Evolutionary conservation across 441 rosid genomes (phyloP).

Genomic region (Populus hybrid): DNA sequence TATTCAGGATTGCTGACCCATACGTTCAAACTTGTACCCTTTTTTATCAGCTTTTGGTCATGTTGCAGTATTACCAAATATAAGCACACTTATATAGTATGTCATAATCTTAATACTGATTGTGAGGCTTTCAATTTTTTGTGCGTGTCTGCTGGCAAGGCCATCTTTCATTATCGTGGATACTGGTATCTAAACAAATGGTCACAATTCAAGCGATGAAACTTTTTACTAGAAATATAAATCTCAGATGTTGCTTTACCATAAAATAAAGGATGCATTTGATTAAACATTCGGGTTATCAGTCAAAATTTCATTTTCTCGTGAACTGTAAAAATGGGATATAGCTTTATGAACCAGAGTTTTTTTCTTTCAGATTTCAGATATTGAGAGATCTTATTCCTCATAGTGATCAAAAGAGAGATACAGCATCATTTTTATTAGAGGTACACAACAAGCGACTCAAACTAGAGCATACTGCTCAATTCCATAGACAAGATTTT

Average conservation of each 20-base stretch:
- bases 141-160: neutral
- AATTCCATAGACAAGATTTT: constrained; percentile 4
- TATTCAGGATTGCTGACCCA: neutral
- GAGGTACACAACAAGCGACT: constrained; percentile 50
- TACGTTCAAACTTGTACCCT: neutral
- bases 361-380: constrained; percentile 69
- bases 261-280: neutral
- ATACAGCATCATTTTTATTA: constrained; percentile 89
- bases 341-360: neutral
- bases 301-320: neutral
- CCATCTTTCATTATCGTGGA: neutral
- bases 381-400: constrained; percentile 84
- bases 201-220: neutral
- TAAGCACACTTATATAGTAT: neutral
- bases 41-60: neutral
- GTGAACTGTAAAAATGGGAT: neutral
- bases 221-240: neutral
- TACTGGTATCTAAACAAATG: neutral
- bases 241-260: neutral
- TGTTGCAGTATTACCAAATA: neutral
- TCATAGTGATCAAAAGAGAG: constrained; percentile 88
- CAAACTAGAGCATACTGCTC: neutral
- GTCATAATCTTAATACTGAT: neutral
- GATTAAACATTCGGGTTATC: neutral
- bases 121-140: neutral